Base-by-base conservation (phyloP, 371 early-diverging fungal genomes). In the Lichtheimia ornata region DNA sequence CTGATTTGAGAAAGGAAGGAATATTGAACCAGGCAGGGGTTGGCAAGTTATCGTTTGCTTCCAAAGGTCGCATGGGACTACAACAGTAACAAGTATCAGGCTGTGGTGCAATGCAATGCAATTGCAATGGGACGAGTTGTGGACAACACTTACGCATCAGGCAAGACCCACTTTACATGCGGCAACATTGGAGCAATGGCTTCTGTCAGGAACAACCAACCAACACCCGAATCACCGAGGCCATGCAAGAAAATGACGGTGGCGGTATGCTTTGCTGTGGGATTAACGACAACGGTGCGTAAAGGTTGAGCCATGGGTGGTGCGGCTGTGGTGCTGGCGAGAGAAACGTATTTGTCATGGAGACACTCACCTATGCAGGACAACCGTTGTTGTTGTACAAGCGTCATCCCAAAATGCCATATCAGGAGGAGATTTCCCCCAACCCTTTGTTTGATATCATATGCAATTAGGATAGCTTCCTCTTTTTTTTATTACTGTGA, bases 151-250 rank as follows among this genome's bases (percentile, higher is more conserved):
- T 76, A 84, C 81, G 96, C 96, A 68, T 94, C 85, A 11, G 96
- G 96, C 49, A 95, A 79, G 47, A 94, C 70, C 77, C 86, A 94
- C 71, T 94, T 94, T 54, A 91, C 86, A 73, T 93, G 84, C 17
- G 91, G 93, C 12, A 94, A 77, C 1, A 58, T 47, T 14, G 57
- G 65, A 4, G 71, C 61, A 40, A 94, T 80, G 72, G 85, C 72
- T 40, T 84, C 76, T 2, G 83, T 90, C 40, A 90, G 81, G 15
- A 90, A 90, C 17, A 81, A 73, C 89, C 91, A 92, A 27, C 89
- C 89, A 25, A 77, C 59, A 6, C 89, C 90, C 51, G 77, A 69
- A 66, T 91, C 93, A 25, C 93, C 92, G 0, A 89, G 82, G 4
- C 90, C 91, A 65, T 94, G 94, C 5, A 90, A 56, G 64, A 89